Conservation (phyloP, 768 basidiomycete species). For the Termitomyces sp. region DNA sequence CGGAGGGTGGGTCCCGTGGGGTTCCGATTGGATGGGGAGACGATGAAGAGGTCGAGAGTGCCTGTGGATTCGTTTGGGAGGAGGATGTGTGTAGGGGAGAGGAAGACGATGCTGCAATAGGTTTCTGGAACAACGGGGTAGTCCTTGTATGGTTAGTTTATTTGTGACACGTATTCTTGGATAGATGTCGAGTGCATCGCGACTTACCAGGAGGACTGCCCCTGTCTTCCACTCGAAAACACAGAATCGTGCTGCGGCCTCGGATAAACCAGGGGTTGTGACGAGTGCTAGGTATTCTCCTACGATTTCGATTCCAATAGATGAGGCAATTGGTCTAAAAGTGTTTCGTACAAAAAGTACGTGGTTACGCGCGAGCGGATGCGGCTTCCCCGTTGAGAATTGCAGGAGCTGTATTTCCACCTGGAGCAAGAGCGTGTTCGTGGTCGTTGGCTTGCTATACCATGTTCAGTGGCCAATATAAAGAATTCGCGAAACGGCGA, state of each 20-base stretch:
- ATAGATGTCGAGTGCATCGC: slow-evolving; percentile 4
- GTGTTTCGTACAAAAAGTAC: slow-evolving; percentile 24
- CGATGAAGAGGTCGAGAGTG: slow-evolving; percentile 20
- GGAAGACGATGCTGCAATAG: slow-evolving; percentile 20
- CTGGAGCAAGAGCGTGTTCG: not conserved
- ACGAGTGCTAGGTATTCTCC: slow-evolving; percentile 38
- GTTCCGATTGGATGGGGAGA: not conserved
- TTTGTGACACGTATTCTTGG: not conserved
- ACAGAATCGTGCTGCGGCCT: slow-evolving; percentile 27
- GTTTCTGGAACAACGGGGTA: slow-evolving; percentile 10
- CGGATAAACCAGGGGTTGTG: slow-evolving; percentile 18
- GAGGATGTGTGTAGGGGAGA: slow-evolving; percentile 20
- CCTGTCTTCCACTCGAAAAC: slow-evolving; percentile 42
- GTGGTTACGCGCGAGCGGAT: slow-evolving; percentile 28
- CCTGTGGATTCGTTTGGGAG: slow-evolving; percentile 18
- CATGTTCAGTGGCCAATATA: not conserved
- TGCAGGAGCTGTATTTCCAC: slow-evolving; percentile 22
- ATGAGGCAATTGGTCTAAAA: slow-evolving; percentile 16
- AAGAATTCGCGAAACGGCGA: slow-evolving; percentile 5
- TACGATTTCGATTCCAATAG: slow-evolving; percentile 40
- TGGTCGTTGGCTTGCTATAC: not conserved
- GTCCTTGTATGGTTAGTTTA: slow-evolving; percentile 5
- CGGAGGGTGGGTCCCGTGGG: not conserved
- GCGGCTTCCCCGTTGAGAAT: slow-evolving; percentile 31
- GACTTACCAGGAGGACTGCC: slow-evolving; percentile 25